phyloP scores from a whole-genome alignment of 1,284 basidiomycete genomes.

The Malassezia cuniculi region DNA sequence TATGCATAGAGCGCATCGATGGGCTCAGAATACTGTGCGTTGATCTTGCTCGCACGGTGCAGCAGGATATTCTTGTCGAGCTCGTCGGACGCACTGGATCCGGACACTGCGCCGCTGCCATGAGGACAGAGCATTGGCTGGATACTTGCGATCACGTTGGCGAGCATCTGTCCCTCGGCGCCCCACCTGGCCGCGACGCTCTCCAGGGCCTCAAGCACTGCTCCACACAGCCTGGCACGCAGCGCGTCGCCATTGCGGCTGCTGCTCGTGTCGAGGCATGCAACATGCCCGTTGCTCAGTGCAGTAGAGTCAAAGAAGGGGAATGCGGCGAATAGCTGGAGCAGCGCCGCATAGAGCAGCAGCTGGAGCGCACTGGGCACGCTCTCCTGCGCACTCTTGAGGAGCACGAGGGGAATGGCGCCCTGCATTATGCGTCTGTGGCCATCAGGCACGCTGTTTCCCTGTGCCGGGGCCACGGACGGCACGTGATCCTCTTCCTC shows the following conservation, averaged over 20 bases:
- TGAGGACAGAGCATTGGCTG: conserved; percentile 7
- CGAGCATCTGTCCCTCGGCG: conserved; percentile 15
- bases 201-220: conserved; percentile 19
- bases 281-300: conserved; percentile 1
- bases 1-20: conserved; percentile 7
- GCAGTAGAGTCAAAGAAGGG: conserved; percentile 24
- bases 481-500: conserved; percentile 17
- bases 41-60: conserved; percentile 13
- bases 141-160: not conserved
- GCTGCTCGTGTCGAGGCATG: conserved; percentile 11
- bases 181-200: conserved; percentile 15
- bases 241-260: conserved; percentile 19
- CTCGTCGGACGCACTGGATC: conserved; percentile 14
- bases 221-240: conserved; percentile 18
- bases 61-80: conserved; percentile 19
- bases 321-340: conserved; percentile 24
- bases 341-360: conserved; percentile 20
- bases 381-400: conserved; percentile 19
- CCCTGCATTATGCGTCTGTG: conserved; percentile 28
- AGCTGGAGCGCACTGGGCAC: conserved; percentile 26
- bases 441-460: conserved; percentile 16
- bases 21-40: not conserved
- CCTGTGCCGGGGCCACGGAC: not conserved
- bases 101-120: conserved; percentile 1
- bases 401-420: conserved; percentile 27